Base-by-base conservation (phyloP, 2,329 filamentous ascomycete genomes). In the Chalaropsis thielavioides region DNA sequence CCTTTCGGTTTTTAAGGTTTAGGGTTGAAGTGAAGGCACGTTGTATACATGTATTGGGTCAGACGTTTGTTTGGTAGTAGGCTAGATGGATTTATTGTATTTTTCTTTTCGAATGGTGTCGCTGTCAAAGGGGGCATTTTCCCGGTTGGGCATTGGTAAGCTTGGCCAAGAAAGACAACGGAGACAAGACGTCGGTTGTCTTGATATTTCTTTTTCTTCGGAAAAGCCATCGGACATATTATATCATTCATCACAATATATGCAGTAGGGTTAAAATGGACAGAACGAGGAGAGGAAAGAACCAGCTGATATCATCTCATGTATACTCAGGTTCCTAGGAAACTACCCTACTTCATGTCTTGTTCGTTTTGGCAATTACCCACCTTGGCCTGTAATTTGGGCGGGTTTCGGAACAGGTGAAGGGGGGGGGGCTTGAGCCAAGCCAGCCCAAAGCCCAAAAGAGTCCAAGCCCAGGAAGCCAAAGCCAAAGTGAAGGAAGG, bases 341-440 rank as follows among this genome's bases (percentile, higher is more conserved):
- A 58, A 38, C 54, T 58, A 35, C 54, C 15, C 19, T 58, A 10
- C 6, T 19, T 35, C 13, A 38, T 58, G 54, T 58, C 54, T n/a
- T 35, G 31, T 58, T 58, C 15, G 31, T 58, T 58, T 58, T 4
- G 54, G 54, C 54, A 58, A 58, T 58, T 58, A 58, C 54, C 54
- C 54, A 38, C 54, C 24, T n/a, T 58, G 54, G 17, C 54, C 54
- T 58, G 54, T 38, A 58, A 58, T 58, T 58, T 58, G 54, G 54
- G 13, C 51, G 24, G 54, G 54, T 58, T 58, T 58, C 54, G 54
- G 54, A 58, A 58, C 27, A 10, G 54, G 54, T 58, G 54, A 58
- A 58, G 54, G 31, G 54, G 54, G 54, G 54, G 31, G 54, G 54
- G 54, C 54, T 58, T 17, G 22, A 58, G 54, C 54, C 54, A 58